Conservation (phyloP, 176 grass and related monocot species). For the Puya raimondii region DNA sequence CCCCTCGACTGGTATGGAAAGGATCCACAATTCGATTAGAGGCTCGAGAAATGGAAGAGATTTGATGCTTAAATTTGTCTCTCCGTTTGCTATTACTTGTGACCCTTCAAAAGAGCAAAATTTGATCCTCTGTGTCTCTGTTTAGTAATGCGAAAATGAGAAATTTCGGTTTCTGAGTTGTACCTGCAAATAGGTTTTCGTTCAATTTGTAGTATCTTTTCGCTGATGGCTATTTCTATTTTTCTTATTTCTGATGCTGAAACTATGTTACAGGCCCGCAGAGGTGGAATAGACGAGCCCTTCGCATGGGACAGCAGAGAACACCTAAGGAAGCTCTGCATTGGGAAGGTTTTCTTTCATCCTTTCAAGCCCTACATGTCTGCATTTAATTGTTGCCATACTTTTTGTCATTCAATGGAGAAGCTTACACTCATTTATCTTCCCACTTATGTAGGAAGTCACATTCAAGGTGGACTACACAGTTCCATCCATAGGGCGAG, state of each 20-base stretch:
- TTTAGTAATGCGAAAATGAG: background rate
- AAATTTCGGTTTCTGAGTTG: no score
- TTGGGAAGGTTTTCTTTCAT: slow-evolving; percentile 59
- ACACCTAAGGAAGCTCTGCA: slow-evolving; percentile 68
- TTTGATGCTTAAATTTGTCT: slow-evolving; percentile 5
- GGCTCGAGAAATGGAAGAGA: background rate
- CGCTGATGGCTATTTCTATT: background rate
- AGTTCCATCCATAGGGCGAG: slow-evolving; percentile 75
- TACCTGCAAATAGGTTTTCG: no score
- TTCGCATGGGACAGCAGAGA: slow-evolving; percentile 99
- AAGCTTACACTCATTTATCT: background rate
- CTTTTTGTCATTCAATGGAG: background rate
- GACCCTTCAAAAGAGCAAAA: no score
- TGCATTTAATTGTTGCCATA: background rate
- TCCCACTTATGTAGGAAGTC: slow-evolving; percentile 49
- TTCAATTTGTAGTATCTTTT: background rate
- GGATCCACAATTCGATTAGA: no score
- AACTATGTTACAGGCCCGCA: slow-evolving; percentile 51
- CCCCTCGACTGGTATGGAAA: slow-evolving; percentile 72
- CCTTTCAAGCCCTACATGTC: no score
- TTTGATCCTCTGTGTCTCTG: background rate
- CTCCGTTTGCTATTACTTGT: background rate
- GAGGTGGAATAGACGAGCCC: slow-evolving; percentile 78
- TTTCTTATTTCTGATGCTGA: slow-evolving; percentile 1
- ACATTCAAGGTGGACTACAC: slow-evolving; percentile 85